Base-by-base conservation (phyloP, 2,329 filamentous ascomycete species). In the Colletotrichum navitas region DNA sequence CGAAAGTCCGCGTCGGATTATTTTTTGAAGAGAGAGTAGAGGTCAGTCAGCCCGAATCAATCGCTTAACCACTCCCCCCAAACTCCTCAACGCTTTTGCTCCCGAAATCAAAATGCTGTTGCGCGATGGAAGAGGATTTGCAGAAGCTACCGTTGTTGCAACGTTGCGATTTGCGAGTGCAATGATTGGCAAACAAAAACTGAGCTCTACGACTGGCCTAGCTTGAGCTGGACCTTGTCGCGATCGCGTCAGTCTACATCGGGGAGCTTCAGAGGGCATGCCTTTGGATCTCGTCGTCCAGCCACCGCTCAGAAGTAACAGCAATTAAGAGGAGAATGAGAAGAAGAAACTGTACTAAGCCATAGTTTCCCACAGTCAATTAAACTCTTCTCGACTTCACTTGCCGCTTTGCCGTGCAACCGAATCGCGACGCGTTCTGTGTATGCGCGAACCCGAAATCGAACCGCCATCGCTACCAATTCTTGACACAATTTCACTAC, bases 11-110 rank as follows among this genome's bases (percentile, higher is more conserved):
- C 60, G 52, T 67, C 67, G 62, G 68, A 60, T 47, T 61, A 63
- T 71, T 68, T 66, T 36, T 55, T 56, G 52, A 49, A 36, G 55
- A 71, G 36, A 65, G 39, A 63, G 56, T 34, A 63, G 49, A 73
- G 66, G 71, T 74, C 66, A 69, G 72, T 74, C 60, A 72, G 60
- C 66, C 59, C 59, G 64, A 66, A 64, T 34, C 14, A 54, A 56
- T 49, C 11, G 18, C 26, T 63, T 60, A 11, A 12, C 21, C 45
- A 47, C 45, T 43, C 59, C 26, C 51, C 62, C 34, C 36, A 36
- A 49, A 60, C 39, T 26, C 34, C 54, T 41, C 65, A 52, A 69
- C 45, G 47, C 39, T 29, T 41, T 65, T 62, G 34, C 18, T 56
- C 24, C 52, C 52, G 47, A 45, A n/a, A 63, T 34, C 18, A 43